Conservation (phyloP, 495 filamentous ascomycete species). For the Neurospora sp. region DNA sequence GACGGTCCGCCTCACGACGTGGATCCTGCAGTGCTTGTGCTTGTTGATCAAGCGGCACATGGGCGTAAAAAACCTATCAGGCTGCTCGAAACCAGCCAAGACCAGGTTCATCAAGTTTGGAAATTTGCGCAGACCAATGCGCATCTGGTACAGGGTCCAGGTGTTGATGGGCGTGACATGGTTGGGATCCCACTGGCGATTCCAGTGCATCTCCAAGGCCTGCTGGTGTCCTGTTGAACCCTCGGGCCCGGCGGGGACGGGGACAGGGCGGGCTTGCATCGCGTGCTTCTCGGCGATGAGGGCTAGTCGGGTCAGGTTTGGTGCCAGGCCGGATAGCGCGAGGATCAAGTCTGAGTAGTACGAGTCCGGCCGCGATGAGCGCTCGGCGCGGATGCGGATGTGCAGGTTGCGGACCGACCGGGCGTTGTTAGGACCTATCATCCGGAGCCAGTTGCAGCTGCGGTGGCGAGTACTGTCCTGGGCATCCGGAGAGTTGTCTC, state of each 20-base stretch:
- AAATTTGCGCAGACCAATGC: neutral
- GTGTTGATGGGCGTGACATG: neutral
- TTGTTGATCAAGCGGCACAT: neutral
- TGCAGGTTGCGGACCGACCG: slow-evolving; percentile 7
- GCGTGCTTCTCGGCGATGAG: slow-evolving; percentile 7
- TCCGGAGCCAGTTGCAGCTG: slow-evolving; percentile 1
- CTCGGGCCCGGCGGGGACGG: neutral
- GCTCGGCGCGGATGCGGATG: slow-evolving; percentile 9
- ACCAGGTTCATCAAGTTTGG: neutral
- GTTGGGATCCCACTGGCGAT: slow-evolving; percentile 2
- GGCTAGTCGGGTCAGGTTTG: slow-evolving; percentile 5
- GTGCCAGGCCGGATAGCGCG: neutral
- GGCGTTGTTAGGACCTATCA: slow-evolving; percentile 1
- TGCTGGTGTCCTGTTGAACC: neutral
- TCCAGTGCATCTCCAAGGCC: neutral
- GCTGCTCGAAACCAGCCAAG: neutral
- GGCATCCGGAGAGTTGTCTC: neutral
- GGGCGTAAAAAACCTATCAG: neutral
- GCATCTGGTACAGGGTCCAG: neutral
- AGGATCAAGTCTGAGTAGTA: slow-evolving; percentile 3
- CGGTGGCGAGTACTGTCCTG: neutral
- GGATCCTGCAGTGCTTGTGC: neutral
- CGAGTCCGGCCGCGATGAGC: neutral
- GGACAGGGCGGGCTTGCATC: neutral
- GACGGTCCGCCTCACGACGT: neutral